A percentile compares a stretch with the other conserved stretches of the same genome.
These are phyloP conservation scores for Chytridiales sp. DNA, from an alignment of 371 early-diverging fungal species.

Conservation along the genomic window DNA sequence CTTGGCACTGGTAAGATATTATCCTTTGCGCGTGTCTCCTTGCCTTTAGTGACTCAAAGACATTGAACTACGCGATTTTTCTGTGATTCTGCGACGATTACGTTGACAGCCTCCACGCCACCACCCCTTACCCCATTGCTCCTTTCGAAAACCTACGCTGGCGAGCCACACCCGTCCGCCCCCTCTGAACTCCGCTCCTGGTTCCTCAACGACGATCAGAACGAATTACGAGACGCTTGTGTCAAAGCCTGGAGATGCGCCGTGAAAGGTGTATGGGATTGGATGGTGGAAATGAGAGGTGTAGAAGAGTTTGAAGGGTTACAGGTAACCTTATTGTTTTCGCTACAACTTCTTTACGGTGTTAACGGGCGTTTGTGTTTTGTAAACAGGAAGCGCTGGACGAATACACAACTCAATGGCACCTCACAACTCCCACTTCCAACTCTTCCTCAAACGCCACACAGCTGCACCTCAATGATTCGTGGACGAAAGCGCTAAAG, in stretches of 20 bases:
- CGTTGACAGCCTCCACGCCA: conserved; percentile 1
- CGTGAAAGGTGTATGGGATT: conserved; percentile 19
- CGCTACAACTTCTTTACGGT: no score
- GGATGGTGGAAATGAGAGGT: conserved; percentile 11
- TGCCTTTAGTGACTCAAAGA: no score
- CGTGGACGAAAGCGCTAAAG: no score
- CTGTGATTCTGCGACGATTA: no score
- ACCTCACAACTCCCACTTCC: no score
- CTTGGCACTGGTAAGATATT: not conserved
- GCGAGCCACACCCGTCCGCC: not conserved
- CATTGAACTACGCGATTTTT: no score
- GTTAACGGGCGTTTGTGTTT: no score
- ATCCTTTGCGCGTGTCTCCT: no score
- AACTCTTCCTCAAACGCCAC: no score
- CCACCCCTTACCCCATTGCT: not conserved
- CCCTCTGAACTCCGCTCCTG: conserved; percentile 4
- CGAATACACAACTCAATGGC: no score
- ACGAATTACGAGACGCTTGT: not conserved
- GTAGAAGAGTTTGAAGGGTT: conserved; percentile 5
- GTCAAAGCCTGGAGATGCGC: conserved; percentile 12
- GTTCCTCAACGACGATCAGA: conserved; percentile 1
- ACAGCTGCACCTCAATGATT: no score
- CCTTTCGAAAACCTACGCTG: conserved; percentile 9
- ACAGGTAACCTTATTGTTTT: conserved; percentile 8
- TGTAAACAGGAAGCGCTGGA: no score